A percentile compares a stretch with the other conserved stretches of the same genome.
Evolutionary conservation across 345 rosid genomes (phyloP).

Genomic region (Combretum micranthum): DNA sequence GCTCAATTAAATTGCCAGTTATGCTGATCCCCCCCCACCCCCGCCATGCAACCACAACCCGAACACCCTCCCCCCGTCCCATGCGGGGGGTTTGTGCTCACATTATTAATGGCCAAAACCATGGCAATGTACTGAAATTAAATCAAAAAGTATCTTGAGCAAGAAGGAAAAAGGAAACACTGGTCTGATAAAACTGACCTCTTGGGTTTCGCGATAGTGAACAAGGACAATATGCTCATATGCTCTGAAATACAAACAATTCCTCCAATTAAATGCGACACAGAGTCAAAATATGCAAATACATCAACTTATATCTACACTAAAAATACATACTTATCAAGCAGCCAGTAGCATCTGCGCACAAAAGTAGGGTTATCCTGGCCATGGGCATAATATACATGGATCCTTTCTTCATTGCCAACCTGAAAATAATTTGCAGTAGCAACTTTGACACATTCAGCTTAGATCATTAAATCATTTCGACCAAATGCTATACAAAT

Average conservation of each 20-base stretch:
- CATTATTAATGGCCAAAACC: no score
- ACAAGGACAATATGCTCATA: slow-evolving; percentile 92
- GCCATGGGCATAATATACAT: slow-evolving; percentile 98
- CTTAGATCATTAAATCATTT: no score
- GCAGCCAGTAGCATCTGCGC: slow-evolving; percentile 99
- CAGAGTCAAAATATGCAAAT: no score
- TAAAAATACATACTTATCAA: slow-evolving; percentile 61
- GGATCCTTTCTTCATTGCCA: slow-evolving; percentile 92
- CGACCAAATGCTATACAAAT: no score
- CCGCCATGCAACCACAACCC: no score
- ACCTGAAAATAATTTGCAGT: slow-evolving; percentile 38
- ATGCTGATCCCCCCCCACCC: no score
- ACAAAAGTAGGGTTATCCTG: slow-evolving; percentile 89
- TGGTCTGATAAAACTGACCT: slow-evolving; percentile 33
- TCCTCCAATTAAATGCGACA: no score
- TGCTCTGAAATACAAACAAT: slow-evolving; percentile 37
- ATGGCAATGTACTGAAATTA: no score
- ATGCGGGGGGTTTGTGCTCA: no score
- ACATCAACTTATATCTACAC: slow-evolving; percentile 3
- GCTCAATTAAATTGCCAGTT: no score
- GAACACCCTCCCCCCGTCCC: no score
- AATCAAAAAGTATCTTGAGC: not conserved
- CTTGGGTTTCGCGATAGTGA: slow-evolving; percentile 94
- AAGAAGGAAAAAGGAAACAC: not conserved
- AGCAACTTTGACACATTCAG: no score